A percentile compares a stretch with the other conserved stretches of the same genome.
Evolutionary conservation across 2,329 filamentous ascomycete genomes (phyloP).

Genomic region (Calonectria hongkongensis): DNA sequence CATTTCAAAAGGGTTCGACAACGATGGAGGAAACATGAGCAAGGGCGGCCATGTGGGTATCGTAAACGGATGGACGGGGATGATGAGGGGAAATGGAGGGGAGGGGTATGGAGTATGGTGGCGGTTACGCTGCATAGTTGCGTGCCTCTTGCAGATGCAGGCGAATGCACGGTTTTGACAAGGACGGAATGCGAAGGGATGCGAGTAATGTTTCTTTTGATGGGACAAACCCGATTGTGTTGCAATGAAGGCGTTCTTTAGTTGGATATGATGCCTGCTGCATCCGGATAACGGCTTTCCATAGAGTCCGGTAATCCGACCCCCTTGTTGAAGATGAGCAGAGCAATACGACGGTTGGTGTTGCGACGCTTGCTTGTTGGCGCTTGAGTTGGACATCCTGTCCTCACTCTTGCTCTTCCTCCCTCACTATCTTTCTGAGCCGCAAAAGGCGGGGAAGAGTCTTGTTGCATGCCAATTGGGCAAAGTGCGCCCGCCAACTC

Average conservation of each 20-base stretch:
- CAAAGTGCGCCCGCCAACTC: slow-evolving; percentile 17
- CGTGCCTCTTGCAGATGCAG: slow-evolving; percentile 34
- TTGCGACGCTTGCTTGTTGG: neutral
- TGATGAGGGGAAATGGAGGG: slow-evolving; percentile 12
- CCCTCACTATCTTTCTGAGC: slow-evolving; percentile 2
- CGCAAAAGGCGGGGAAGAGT: slow-evolving; percentile 34
- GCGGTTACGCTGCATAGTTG: slow-evolving; percentile 36
- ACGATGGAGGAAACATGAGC: slow-evolving; percentile 13
- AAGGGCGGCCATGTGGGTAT: slow-evolving; percentile 12
- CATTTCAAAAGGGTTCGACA: slow-evolving; percentile 26
- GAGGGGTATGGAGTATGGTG: slow-evolving; percentile 25
- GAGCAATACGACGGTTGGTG: slow-evolving; percentile 24
- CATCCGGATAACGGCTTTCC: slow-evolving; percentile 2
- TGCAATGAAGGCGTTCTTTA: slow-evolving; percentile 27
- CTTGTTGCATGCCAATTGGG: slow-evolving; percentile 23
- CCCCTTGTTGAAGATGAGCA: slow-evolving; percentile 7
- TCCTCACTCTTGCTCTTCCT: slow-evolving; percentile 4
- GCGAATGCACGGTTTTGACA: slow-evolving; percentile 5
- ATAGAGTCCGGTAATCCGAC: neutral
- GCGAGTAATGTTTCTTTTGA: slow-evolving; percentile 19
- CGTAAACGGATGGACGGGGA: slow-evolving; percentile 9
- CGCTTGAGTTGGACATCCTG: neutral
- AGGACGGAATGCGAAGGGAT: slow-evolving; percentile 23
- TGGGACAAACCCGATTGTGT: slow-evolving; percentile 7
- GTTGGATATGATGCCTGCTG: neutral